Base-by-base conservation (phyloP, 306 rosid genomes). In the Hippophae gyantsensis region DNA sequence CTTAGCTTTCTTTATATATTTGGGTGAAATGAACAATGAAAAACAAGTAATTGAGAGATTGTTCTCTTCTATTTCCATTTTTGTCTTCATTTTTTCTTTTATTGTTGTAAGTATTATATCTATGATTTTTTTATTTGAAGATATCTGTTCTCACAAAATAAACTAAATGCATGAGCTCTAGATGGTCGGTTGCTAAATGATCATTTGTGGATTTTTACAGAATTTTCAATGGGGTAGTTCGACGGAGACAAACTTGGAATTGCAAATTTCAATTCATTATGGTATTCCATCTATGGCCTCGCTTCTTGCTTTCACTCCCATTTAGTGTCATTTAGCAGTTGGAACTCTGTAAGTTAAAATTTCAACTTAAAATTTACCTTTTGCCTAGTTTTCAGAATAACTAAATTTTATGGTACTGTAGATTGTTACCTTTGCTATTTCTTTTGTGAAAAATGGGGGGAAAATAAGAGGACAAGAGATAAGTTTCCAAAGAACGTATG, bases 221-320 rank as follows among this genome's bases (percentile, higher is more conserved):
- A 70, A 69, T 71, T 62, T 81, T 78, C 87, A 77, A 64, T 79
- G 78, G 41, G 82, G 81, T n/a, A 66, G 73, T 71, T 75, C 87
- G 63, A 79, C 76, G 40, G 32, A 71, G 47, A 79, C 67, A 62
- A 95, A 92, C 66, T 76, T 92, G 88, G 81, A 92, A 80, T 77
- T 86, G 18, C 72, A 82, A 63, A 68, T 92, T 68, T 71, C 79
- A 45, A 69, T 82, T 75, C 98, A 92, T 75, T 92, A 87, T 72
- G 98, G 98, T 32, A 75, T 92, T 63, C 98, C 98, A 6, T 81
- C 88, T 40, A 85, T 96, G 32, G 81, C 96, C 8, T 87, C 95
- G 32, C 60, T 83, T 78, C 87, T 92, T 50, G 93, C 95, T 55
- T 83, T 81, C 44, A 95, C 87, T 68, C 80, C 84, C 40, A 74